Conservation (phyloP, 805 yeast species). For the Schwanniomyces occidentalis region DNA sequence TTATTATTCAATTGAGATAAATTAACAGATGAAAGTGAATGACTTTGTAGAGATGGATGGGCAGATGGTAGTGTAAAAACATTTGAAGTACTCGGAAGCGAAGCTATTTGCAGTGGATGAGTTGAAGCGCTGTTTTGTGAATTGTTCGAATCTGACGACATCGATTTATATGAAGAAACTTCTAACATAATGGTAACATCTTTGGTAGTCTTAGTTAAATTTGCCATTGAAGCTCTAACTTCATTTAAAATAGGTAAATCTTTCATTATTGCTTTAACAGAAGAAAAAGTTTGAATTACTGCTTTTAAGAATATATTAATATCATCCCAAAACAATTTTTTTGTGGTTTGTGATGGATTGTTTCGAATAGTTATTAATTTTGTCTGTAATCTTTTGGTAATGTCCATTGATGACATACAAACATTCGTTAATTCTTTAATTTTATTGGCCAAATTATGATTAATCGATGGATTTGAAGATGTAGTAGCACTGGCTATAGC, state of each 20-base stretch:
- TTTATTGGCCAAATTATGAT: slow-evolving; percentile 53
- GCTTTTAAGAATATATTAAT: slow-evolving; percentile 80
- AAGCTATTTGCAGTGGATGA: slow-evolving; percentile 24
- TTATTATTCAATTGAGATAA: slow-evolving; percentile 7
- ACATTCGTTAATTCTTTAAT: slow-evolving; percentile 76
- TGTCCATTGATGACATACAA: slow-evolving; percentile 80
- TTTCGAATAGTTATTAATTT: slow-evolving; percentile 53
- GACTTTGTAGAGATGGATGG: slow-evolving; percentile 19
- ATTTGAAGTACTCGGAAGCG: slow-evolving; percentile 34
- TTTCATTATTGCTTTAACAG: slow-evolving; percentile 77
- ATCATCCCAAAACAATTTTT: slow-evolving; percentile 79
- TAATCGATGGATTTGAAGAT: slow-evolving; percentile 21
- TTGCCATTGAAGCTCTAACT: slow-evolving; percentile 75
- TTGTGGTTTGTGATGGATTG: slow-evolving; percentile 49
- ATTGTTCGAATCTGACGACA: slow-evolving; percentile 21
- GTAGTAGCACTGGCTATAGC: slow-evolving; percentile 49
- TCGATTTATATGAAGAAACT: slow-evolving; percentile 34
- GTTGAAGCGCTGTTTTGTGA: slow-evolving; percentile 7
- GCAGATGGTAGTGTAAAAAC: slow-evolving; percentile 31
- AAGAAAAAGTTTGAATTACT: slow-evolving; percentile 77
- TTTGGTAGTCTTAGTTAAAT: slow-evolving; percentile 83
- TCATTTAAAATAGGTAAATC: slow-evolving; percentile 81
- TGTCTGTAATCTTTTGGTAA: slow-evolving; percentile 63
- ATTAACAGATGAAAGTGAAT: slow-evolving; percentile 8
- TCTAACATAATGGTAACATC: slow-evolving; percentile 89